Conservation (phyloP, 2,329 filamentous ascomycete species). For the Colletotrichum aenigma region DNA sequence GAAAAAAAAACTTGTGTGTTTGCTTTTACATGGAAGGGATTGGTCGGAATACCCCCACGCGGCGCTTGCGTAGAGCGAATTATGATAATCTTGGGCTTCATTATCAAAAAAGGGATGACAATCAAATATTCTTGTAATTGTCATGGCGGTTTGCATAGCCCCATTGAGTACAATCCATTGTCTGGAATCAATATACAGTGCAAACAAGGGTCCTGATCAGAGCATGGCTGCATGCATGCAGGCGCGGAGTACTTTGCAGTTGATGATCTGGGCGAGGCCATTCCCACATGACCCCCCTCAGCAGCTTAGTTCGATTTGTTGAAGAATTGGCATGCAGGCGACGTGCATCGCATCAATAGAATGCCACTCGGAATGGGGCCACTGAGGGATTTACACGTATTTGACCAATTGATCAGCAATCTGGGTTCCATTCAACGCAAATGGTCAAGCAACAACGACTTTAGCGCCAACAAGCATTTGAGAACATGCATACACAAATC, state of each 20-base stretch:
- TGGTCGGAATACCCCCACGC: not conserved
- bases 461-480: not conserved
- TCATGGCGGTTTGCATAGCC: not conserved
- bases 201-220: not conserved
- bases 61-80: not conserved
- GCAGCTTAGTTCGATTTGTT: not conserved
- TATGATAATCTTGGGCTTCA: not conserved
- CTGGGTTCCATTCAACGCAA: not conserved
- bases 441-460: not conserved
- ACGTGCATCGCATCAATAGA: not conserved
- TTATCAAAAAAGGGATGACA: not conserved
- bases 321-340: not conserved
- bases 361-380: not conserved
- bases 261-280: not conserved
- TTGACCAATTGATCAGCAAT: not conserved
- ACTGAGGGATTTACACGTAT: slow-evolving; percentile 6
- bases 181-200: not conserved
- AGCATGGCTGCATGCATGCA: not conserved
- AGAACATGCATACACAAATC: not conserved
- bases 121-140: not conserved
- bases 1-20: not conserved
- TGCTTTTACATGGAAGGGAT: not conserved
- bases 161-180: not conserved
- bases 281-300: not conserved
- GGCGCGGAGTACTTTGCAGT: not conserved